A percentile compares a stretch with the other conserved stretches of the same genome.
Conservation (phyloP, 345 rosid genomes). For the Carallia brachiata region DNA sequence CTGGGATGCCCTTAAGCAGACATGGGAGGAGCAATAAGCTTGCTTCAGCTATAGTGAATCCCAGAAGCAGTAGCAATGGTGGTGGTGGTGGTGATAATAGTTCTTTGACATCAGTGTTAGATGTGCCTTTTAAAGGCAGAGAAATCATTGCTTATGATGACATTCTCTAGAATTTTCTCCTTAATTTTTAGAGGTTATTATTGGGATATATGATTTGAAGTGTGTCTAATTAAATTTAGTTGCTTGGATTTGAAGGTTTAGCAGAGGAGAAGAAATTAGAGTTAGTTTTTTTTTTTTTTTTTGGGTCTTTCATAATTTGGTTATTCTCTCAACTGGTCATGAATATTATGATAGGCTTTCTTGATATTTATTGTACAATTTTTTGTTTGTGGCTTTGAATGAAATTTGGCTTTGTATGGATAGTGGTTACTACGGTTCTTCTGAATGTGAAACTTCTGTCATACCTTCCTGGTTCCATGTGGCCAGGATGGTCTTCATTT, state of each 20-base stretch:
- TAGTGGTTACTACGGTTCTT: too few relatives aligned
- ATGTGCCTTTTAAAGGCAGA: conserved; percentile 52
- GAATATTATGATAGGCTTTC: not conserved
- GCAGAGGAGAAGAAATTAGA: conserved; percentile 13
- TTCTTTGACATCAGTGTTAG: conserved; percentile 23
- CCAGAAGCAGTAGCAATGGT: conserved; percentile 26
- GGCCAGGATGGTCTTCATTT: too few relatives aligned
- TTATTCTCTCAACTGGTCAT: not conserved
- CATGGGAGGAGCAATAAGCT: conserved; percentile 73
- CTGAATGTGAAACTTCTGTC: too few relatives aligned
- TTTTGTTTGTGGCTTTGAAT: not conserved
- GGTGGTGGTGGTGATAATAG: not conserved
- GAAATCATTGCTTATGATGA: conserved; percentile 77
- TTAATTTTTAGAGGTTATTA: not conserved
- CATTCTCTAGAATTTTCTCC: conserved; percentile 37
- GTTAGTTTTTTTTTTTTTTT: not conserved
- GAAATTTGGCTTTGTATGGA: too few relatives aligned
- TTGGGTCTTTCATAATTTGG: too few relatives aligned
- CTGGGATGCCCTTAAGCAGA: conserved; percentile 67
- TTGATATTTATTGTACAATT: not conserved
- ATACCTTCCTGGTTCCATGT: too few relatives aligned
- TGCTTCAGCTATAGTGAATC: conserved; percentile 68
- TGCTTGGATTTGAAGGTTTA: conserved; percentile 4
- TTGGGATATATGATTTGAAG: not conserved
- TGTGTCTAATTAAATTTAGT: not conserved